Conservation (phyloP, 164 flowering plant species). For the Berberis vulgaris region DNA sequence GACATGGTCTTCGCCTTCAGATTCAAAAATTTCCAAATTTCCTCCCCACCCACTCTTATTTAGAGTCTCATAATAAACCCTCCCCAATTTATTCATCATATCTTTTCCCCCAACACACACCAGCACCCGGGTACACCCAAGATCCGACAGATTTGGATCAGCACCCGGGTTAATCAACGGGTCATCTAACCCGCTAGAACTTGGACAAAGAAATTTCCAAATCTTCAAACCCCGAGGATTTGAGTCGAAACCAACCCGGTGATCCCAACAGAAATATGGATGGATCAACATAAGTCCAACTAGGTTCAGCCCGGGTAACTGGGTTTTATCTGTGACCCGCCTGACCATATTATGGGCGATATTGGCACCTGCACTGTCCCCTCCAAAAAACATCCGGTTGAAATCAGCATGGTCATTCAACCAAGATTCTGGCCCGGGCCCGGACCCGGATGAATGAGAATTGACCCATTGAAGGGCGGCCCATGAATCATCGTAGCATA, state of each 20-base stretch:
- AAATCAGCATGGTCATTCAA: conserved; percentile 20
- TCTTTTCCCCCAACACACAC: no score
- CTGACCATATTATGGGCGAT: conserved; percentile 9
- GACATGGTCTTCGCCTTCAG: no score
- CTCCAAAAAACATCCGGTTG: conserved; percentile 21
- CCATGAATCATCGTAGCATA: conserved; percentile 37
- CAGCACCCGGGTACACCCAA: no score
- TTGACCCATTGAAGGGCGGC: conserved; percentile 25
- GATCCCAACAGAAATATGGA: conserved; percentile 7
- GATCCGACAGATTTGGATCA: neutral
- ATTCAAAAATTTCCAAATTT: no score
- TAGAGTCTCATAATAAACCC: no score
- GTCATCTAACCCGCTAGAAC: conserved; percentile 4
- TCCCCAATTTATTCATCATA: no score
- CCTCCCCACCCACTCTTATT: no score
- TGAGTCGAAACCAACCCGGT: neutral
- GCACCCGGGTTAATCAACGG: conserved; percentile 11
- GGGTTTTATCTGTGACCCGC: neutral
- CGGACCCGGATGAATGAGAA: conserved; percentile 15
- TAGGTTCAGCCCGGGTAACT: conserved; percentile 3
- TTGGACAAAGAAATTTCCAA: conserved; percentile 3
- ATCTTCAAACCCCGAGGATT: neutral
- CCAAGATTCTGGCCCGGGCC: conserved; percentile 11
- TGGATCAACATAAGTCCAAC: conserved; percentile 7
- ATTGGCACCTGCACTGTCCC: conserved; percentile 38